Conservation (phyloP, 1,139 yeast species). For the Casaregolazyma lundiana region DNA sequence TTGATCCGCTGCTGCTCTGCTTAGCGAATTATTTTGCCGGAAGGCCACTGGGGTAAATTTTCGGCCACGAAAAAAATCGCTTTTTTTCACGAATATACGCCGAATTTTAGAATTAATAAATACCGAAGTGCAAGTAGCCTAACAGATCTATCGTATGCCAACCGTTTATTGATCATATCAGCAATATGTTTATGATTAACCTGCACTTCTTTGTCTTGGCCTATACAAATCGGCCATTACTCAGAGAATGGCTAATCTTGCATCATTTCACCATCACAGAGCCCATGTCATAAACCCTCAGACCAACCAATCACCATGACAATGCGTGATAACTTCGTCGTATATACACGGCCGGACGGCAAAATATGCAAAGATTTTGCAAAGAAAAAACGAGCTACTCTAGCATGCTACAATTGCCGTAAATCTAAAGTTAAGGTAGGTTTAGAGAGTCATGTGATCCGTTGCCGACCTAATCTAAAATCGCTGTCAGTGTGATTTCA, state of each 20-base stretch:
- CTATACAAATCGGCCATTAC: not conserved
- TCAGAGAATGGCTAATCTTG: not conserved
- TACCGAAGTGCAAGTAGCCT: too few species aligned
- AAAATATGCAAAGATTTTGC: conserved; percentile 15
- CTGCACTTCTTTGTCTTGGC: not conserved
- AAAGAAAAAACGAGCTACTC: conserved; percentile 12
- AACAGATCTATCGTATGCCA: too few species aligned
- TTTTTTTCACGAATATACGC: too few species aligned
- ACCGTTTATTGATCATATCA: too few species aligned
- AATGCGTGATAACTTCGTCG: conserved; percentile 11
- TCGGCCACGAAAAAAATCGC: too few species aligned
- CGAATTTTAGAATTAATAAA: too few species aligned
- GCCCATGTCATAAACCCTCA: not conserved
- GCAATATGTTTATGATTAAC: too few species aligned
- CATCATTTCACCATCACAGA: not conserved
- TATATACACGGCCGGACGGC: conserved; percentile 16
- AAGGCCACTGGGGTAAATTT: too few species aligned
- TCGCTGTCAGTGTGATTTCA: conserved; percentile 12
- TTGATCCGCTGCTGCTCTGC: too few species aligned
- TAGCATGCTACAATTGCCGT: conserved; percentile 14
- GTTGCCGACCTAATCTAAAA: not conserved
- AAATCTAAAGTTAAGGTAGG: conserved; percentile 13
- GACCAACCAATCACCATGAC: not conserved
- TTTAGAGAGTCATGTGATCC: not conserved
- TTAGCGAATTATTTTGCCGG: too few species aligned